Evolutionary conservation across 768 basidiomycete genomes (phyloP), one percentile per base, ranked within the genome.

Genomic region (Rhodotorula diobovata): DNA sequence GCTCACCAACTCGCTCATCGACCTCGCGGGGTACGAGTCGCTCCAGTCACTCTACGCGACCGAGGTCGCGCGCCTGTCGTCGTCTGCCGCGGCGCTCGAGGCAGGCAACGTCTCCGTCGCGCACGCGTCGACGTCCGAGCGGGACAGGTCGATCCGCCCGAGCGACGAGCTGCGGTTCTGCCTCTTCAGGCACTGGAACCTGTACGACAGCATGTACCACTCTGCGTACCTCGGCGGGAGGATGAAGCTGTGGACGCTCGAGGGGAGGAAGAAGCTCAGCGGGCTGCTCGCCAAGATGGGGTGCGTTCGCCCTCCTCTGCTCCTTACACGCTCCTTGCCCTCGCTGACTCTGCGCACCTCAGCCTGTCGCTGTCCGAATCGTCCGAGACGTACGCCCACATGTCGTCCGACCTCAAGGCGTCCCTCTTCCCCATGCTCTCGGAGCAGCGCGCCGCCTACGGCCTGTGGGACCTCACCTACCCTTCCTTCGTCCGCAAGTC

Each of bases 261-360:
- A 87, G 65, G 96, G 96, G 32, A 85, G 90, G 71, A 94, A 93
- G 80, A 85, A 88, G 73, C 81, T 99, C 66, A 91, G 89, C 1
- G 96, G 95, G 15, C 82, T 99, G 61, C 83, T 99, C 34, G 96
- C 96, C 25, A 98, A 98, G 83, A 99, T 99, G 92, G 96, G 96
- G 93, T 97, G 79, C 53, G 76, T 61, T 68, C 58, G 53, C 59
- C 25, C 63, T 43, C 48, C 46, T 23, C 50, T 61, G 32, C 43
- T 50, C 62, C 14, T 46, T 20, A n/a, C n/a, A n/a, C n/a, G n/a
- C 30, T 57, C 43, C 46, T 18, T 28, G 45, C 50, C 1, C 15
- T 30, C 30, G 12, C 30, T 30, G 9, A 4, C 14, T 4, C 14
- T n/a, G 23, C 23, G 45, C 11, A 28, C 23, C 16, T 30, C 74